Evolutionary conservation across 306 rosid genomes (phyloP), one percentile per base, ranked within the genome.

Genomic region (Prinsepia uniflora): DNA sequence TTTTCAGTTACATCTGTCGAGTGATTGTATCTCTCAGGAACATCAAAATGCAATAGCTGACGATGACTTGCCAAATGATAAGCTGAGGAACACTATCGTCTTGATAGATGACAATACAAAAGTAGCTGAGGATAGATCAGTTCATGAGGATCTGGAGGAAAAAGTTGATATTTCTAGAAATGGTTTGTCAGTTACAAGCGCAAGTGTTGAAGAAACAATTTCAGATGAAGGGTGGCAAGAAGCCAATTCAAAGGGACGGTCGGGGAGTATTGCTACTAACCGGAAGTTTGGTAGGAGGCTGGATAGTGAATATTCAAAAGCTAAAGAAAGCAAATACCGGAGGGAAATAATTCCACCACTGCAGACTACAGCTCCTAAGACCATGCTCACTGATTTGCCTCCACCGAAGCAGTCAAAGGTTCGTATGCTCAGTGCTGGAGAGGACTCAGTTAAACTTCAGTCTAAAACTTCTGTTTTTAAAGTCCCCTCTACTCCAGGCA

Each of bases 181-280:
- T 67, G 72, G 68, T 74, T 73, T 61, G 58, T 70, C 55, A 40
- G 68, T 65, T 72, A 72, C 75, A 55, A 80, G 71, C 64, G 88
- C 80, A 76, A 76, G 57, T 44, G 83, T 81, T 67, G 88, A 81
- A 60, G 92, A 84, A 81, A 82, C 84, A 36, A 79, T 81, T 60
- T 87, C 91, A 10, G 95, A 90, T 78, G 97, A 87, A 74, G 96
- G 96, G 56, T 94, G 98, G 98, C 97, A 94, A 84, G 98, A 94
- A 84, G 97, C 98, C 73, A 80, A 49, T 81, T 68, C 97, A 54
- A 94, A 89, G 76, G 96, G 92, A 57, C 71, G 95, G 40, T 87
- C 89, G 13, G 86, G 82, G 63, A 89, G 82, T 68, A 74, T 80
- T 39, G 49, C 78, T 52, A 54, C 84, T 42, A 82, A 81, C 40